Evolutionary conservation across 75 land plant species (phyloP).

Genomic region (Sequoia sempervirens): DNA sequence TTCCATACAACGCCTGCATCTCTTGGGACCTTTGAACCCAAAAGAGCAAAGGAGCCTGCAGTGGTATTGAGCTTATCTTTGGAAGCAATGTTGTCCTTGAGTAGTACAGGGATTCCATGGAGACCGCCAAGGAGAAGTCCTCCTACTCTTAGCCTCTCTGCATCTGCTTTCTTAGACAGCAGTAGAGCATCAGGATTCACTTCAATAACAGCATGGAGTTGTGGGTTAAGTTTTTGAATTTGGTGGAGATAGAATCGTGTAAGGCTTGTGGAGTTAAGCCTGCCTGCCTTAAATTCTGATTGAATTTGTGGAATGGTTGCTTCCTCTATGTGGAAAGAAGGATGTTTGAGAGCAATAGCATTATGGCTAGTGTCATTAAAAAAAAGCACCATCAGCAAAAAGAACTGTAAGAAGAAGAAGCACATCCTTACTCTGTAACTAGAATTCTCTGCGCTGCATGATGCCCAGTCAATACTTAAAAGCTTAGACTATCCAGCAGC

Average conservation of each 20-base stretch:
- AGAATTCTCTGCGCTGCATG: neutral
- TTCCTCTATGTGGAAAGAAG: neutral
- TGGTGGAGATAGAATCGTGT: conserved; percentile 37
- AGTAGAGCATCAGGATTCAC: conserved; percentile 51
- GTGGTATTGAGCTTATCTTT: conserved; percentile 51
- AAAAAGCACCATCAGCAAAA: neutral
- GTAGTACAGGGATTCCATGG: conserved; percentile 57
- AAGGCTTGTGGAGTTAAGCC: conserved; percentile 19
- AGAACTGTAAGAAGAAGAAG: too few species aligned
- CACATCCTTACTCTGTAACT: neutral
- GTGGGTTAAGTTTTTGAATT: conserved; percentile 37
- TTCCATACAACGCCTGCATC: conserved; percentile 25
- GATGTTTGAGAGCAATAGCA: neutral
- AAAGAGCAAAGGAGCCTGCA: conserved; percentile 57
- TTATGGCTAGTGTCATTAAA: neutral
- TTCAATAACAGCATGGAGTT: conserved; percentile 46
- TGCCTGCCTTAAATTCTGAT: neutral
- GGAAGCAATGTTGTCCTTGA: conserved; percentile 58
- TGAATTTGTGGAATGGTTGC: conserved; percentile 6
- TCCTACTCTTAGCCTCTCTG: conserved; percentile 13
- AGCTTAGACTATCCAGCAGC: too few species aligned
- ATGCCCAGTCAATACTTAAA: neutral
- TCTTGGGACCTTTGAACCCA: conserved; percentile 33
- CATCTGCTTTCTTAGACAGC: conserved; percentile 51
- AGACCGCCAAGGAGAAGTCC: conserved; percentile 2